Conservation (phyloP, 1,284 basidiomycete species). For the Meripilus lineatus region DNA sequence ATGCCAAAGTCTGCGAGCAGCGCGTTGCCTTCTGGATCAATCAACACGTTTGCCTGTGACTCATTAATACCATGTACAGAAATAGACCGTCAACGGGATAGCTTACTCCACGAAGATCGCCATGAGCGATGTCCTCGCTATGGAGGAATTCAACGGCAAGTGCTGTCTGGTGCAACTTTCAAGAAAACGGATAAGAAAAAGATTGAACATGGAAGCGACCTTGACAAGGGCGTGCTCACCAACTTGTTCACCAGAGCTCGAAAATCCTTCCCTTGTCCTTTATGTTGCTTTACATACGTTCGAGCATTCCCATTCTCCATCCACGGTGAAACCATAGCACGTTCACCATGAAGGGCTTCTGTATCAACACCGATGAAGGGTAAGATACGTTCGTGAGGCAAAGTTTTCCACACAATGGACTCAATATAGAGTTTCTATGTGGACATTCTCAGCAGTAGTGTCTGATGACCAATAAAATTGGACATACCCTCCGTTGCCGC, state of each 20-base stretch:
- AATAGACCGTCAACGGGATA: too few relatives aligned
- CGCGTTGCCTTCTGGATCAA: conserved; percentile 5
- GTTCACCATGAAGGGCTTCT: conserved; percentile 3
- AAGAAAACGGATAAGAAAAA: too few relatives aligned
- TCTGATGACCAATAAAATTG: too few relatives aligned
- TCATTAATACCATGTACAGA: not conserved
- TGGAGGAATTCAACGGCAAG: conserved; percentile 6
- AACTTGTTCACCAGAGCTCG: too few relatives aligned
- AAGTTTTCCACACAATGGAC: conserved; percentile 9
- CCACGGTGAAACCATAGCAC: conserved; percentile 12
- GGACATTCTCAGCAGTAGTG: too few relatives aligned
- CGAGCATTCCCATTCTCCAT: conserved; percentile 9
- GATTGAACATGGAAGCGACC: too few relatives aligned
- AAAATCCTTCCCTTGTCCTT: too few relatives aligned
- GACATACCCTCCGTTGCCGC: too few relatives aligned
- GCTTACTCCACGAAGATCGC: conserved; percentile 11
- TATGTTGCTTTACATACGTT: too few relatives aligned
- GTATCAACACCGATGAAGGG: conserved; percentile 11
- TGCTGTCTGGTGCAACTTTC: conserved; percentile 5
- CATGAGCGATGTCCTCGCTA: conserved; percentile 7
- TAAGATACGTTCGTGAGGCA: conserved; percentile 9
- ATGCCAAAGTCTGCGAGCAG: conserved; percentile 9
- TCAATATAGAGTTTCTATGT: too few relatives aligned
- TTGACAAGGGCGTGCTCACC: too few relatives aligned
- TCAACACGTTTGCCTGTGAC: conserved; percentile 4